Percentiles rank a stretch among this genome's conserved stretches.
phyloP scores from a whole-genome alignment of 108 stramenopile species.

The Fistulifera solaris region DNA sequence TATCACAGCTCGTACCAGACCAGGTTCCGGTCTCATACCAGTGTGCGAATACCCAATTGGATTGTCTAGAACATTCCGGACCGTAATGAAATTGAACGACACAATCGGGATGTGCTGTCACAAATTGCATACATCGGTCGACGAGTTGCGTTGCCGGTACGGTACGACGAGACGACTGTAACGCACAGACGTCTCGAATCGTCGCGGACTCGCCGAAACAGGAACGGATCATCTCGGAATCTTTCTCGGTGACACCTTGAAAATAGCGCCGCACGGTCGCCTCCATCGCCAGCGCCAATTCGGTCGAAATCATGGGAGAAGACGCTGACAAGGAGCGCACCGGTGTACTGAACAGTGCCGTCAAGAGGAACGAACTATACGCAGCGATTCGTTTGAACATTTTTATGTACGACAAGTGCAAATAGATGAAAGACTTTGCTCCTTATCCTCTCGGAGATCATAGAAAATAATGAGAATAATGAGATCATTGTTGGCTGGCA shows the following conservation, averaged over 20 bases:
- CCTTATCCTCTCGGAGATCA: too few relatives aligned
- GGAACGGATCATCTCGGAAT: conserved; percentile 24
- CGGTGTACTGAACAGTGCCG: neutral
- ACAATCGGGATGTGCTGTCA: conserved; percentile 50
- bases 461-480: too few relatives aligned
- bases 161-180: conserved; percentile 7
- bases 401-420: too few relatives aligned
- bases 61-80: conserved; percentile 20
- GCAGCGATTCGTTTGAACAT: too few relatives aligned
- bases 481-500: too few relatives aligned
- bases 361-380: too few relatives aligned
- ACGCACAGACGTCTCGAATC: conserved; percentile 51
- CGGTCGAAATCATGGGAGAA: neutral
- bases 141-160: conserved; percentile 31
- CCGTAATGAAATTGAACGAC: conserved; percentile 41
- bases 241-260: conserved; percentile 39
- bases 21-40: conserved; percentile 62
- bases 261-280: conserved; percentile 39
- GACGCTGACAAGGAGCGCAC: conserved; percentile 3
- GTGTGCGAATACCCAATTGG: conserved; percentile 50
- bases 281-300: conserved; percentile 13
- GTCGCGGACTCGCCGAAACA: conserved; percentile 37
- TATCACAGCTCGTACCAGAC: conserved; percentile 32
- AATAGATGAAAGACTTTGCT: too few relatives aligned
- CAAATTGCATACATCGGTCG: conserved; percentile 51